Evolutionary conservation across 2,329 filamentous ascomycete species (phyloP).

Genomic region (Penicillium decumbens): DNA sequence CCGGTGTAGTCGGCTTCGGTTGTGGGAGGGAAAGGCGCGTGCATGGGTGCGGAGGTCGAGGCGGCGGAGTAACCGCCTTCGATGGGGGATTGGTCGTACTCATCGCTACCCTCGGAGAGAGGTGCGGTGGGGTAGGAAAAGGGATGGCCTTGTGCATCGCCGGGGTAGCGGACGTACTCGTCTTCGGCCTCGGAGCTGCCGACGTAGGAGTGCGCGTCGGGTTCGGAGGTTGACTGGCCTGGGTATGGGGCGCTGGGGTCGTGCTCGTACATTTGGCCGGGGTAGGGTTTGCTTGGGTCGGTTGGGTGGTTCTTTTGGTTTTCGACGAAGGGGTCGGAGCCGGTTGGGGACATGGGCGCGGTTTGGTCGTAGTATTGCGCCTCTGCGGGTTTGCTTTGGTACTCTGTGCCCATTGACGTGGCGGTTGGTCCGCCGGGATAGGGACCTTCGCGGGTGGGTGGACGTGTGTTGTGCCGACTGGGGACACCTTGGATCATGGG

Average conservation of each 20-base stretch:
- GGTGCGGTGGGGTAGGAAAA: slow-evolving; percentile 50
- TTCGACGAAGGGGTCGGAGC: slow-evolving; percentile 61
- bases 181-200: slow-evolving; percentile 59
- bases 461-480: slow-evolving; percentile 50
- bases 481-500: slow-evolving; percentile 75
- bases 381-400: slow-evolving; percentile 30
- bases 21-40: slow-evolving; percentile 32
- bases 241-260: slow-evolving; percentile 31
- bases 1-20: slow-evolving; percentile 59
- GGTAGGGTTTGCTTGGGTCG: slow-evolving; percentile 31
- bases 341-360: slow-evolving; percentile 50
- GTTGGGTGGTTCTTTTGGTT: slow-evolving; percentile 25
- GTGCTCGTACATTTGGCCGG: slow-evolving; percentile 39
- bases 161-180: slow-evolving; percentile 60
- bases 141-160: slow-evolving; percentile 49
- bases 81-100: slow-evolving; percentile 49
- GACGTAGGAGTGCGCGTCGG: slow-evolving; percentile 47
- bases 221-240: slow-evolving; percentile 42
- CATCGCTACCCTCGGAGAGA: slow-evolving; percentile 50
- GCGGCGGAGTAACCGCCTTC: slow-evolving; percentile 34
- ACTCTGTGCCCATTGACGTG: slow-evolving; percentile 29
- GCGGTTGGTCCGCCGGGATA: slow-evolving; percentile 36
- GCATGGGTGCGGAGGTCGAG: slow-evolving; percentile 24
- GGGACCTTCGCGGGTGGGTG: slow-evolving; percentile 46
- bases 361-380: slow-evolving; percentile 49